Base-by-base conservation (phyloP, 2,329 filamentous ascomycete species). In the Colletotrichum sublineola region DNA sequence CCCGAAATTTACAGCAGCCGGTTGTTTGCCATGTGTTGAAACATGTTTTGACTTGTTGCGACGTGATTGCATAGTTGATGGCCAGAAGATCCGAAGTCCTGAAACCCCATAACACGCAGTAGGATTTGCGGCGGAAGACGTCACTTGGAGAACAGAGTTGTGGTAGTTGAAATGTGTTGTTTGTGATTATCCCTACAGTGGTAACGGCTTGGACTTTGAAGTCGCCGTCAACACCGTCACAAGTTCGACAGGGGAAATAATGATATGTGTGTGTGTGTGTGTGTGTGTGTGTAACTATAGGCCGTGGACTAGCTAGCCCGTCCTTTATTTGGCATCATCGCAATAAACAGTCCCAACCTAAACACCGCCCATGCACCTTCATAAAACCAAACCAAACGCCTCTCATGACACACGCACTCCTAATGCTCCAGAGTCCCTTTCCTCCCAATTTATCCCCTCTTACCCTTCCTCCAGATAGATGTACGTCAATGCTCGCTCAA, bases 261-360 rank as follows among this genome's bases (percentile, higher is more conserved):
- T 65, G 66, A 69, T 68, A 65, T 72, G 33, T 52, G 29, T 65
- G 60, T 48, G 50, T 40, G 38, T 40, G n/a, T n/a, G 38, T 40
- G 38, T 40, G 38, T 40, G 38, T 48, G 20, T 48, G 50, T 65
- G 55, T 70, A 70, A 67, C 70, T 69, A 73, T 70, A 55, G 70
- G 61, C 50, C 70, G 60, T 70, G 66, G 66, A 70, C 70, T 73
- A 70, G 70, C 70, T 73, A 73, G 72, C 71, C n/a, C 68, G 71
- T 62, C 67, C 70, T 40, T 63, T 8, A 67, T 67, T 53, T 63
- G 71, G 67, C 71, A 65, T 72, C 68, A 68, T 72, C 68, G 72
- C 69, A 55, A 72, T 46, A 68, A 73, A 72, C 61, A 61, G 64
- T 74, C 68, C 72, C 64, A 62, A 68, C 52, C 67, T 60, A 52